These are phyloP conservation scores for Dactylellina sp. DNA, from an alignment of 2,329 filamentous ascomycete genomes.

Conservation along the genomic window DNA sequence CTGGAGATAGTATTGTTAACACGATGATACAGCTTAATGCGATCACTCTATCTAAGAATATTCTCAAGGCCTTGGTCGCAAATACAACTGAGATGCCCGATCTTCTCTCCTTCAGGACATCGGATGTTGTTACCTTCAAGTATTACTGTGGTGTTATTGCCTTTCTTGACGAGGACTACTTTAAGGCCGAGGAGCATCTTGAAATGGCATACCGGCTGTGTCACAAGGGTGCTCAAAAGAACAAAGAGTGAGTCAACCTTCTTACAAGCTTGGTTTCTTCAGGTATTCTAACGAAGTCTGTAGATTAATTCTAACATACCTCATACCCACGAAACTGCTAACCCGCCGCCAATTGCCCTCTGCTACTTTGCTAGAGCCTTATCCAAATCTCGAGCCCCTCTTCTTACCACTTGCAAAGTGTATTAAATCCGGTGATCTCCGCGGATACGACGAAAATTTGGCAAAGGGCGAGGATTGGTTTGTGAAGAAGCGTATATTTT, in stretches of 20 bases:
- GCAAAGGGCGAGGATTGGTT: slow-evolving; percentile 88
- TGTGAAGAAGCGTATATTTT: slow-evolving; percentile 90
- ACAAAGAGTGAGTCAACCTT: slow-evolving; percentile 76
- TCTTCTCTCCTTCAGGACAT: slow-evolving; percentile 82
- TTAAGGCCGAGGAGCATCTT: slow-evolving; percentile 81
- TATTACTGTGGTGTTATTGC: slow-evolving; percentile 95
- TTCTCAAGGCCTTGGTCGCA: slow-evolving; percentile 84
- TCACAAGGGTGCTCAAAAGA: slow-evolving; percentile 76
- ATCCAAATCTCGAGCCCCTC: slow-evolving; percentile 79
- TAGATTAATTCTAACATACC: slow-evolving; percentile 90
- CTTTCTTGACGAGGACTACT: slow-evolving; percentile 94
- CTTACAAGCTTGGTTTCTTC: slow-evolving; percentile 1
- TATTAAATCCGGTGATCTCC: slow-evolving; percentile 84
- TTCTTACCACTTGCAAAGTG: slow-evolving; percentile 82
- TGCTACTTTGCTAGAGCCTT: slow-evolving; percentile 75
- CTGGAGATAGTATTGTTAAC: background rate
- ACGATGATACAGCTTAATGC: slow-evolving; percentile 74
- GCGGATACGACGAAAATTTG: slow-evolving; percentile 84
- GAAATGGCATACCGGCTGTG: slow-evolving; percentile 85
- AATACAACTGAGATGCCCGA: slow-evolving; percentile 82
- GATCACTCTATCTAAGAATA: slow-evolving; percentile 87
- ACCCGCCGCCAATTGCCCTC: slow-evolving; percentile 88
- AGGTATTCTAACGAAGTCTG: slow-evolving; percentile 33
- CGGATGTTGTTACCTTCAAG: slow-evolving; percentile 93
- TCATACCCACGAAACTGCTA: slow-evolving; percentile 91